Evolutionary conservation across 805 yeast species (phyloP), one percentile per base, ranked within the genome.

Genomic region (Candida tammaniensis): DNA sequence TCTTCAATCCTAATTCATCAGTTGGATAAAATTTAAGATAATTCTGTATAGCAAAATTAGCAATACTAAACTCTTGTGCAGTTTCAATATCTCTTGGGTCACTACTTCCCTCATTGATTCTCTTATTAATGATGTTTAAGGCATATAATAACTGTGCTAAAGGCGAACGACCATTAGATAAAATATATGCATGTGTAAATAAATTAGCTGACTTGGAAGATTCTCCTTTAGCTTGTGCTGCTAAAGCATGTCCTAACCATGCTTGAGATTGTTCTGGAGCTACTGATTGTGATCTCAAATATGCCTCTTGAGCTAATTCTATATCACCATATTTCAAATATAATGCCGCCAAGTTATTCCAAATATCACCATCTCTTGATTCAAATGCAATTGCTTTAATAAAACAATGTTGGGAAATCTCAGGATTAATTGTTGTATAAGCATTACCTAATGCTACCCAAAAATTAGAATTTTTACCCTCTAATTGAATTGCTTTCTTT

Each of bases 351-450:
- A 93, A 62, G 47, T 86, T 86, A 11, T 80, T 72, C 96, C 97
- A 93, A 4, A 80, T 72, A 12, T 62, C 61, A 3, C 82, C 74
- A 36, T 84, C 85, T 34, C 76, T 75, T 5, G 84, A 75, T 30
- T 85, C 81, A 24, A 88, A 58, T 0, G 85, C 70, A 2, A 80
- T 61, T 0, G 97, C 89, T 43, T 86, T 82, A 47, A 93, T 84
- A 48, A 85, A 86, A 55, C 96, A 87, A 60, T 93, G 99, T 58
- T 93, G 99, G 0, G 97, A 69, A 5, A 86, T 83, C 30, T 74
- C 72, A 0, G 91, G 80, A 44, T 78, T 83, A 4, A 68, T 57
- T 3, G 76, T 61, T 35, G 80, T 70, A 6, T 86, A 76, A 0
- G 88, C 83, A 37, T 82, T 72, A 10, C 98, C 98, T 18, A 91